These are phyloP conservation scores for Leccinum barrowsii DNA, from an alignment of 768 basidiomycete genomes.

Conservation along the genomic window DNA sequence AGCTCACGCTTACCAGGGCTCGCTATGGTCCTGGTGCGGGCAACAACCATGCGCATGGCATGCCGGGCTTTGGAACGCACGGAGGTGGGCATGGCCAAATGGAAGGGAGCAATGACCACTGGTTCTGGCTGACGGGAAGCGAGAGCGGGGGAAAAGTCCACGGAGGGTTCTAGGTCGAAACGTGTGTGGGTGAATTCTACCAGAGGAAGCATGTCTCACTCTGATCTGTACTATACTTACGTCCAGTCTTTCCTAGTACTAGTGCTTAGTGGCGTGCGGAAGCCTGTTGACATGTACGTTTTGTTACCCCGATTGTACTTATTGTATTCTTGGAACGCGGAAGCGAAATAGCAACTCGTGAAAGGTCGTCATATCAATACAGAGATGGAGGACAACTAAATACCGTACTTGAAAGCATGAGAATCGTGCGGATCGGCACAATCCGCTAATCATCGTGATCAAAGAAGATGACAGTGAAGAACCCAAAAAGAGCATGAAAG, in stretches of 20 bases:
- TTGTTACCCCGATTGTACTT: neutral
- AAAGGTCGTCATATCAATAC: neutral
- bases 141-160: constrained; percentile 7
- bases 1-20: constrained; percentile 11
- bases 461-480: neutral
- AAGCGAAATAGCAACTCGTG: neutral
- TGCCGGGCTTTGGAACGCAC: constrained; percentile 13
- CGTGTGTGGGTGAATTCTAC: no score
- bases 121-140: constrained; percentile 21
- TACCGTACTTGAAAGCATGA: neutral
- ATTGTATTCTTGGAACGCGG: neutral
- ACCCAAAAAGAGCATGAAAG: neutral
- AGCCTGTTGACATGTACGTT: neutral
- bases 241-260: neutral
- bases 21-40: constrained; percentile 12
- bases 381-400: neutral
- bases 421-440: neutral
- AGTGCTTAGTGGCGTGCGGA: neutral
- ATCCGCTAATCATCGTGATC: neutral
- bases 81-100: constrained; percentile 20
- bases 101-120: constrained; percentile 17
- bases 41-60: constrained; percentile 12
- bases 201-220: neutral
- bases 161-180: neutral
- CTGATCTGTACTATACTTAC: neutral